These are phyloP conservation scores for Annulohypoxylon stygium DNA, from an alignment of 495 filamentous ascomycete species.

Conservation along the genomic window DNA sequence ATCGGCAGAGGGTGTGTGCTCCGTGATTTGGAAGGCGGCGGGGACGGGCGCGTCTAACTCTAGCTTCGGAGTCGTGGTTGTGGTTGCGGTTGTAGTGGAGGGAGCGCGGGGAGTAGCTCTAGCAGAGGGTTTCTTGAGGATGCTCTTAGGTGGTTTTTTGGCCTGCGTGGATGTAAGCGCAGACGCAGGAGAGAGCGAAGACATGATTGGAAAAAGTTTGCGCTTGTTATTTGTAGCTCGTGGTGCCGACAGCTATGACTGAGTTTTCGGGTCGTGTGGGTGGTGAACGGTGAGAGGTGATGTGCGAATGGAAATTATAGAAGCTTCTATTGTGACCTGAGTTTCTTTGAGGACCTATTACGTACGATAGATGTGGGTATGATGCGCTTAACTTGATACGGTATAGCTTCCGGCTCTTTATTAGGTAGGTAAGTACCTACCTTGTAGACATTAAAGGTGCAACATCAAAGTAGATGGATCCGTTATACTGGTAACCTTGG, in stretches of 20 bases:
- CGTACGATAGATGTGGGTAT: neutral
- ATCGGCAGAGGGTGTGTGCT: slow-evolving; percentile 29
- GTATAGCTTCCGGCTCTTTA: neutral
- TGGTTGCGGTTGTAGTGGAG: slow-evolving; percentile 39
- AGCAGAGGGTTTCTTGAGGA: slow-evolving; percentile 66
- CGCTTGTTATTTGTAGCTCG: neutral
- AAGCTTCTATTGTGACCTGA: neutral
- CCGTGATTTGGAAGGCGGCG: slow-evolving; percentile 40
- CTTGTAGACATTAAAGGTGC: no score
- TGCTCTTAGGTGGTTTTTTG: slow-evolving; percentile 60
- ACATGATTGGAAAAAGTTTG: slow-evolving; percentile 18
- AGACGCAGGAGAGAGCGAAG: slow-evolving; percentile 21
- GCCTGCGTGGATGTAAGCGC: slow-evolving; percentile 16
- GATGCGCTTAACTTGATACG: neutral
- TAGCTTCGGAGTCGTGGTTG: slow-evolving; percentile 50
- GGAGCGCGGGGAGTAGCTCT: slow-evolving; percentile 42
- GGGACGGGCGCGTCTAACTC: slow-evolving; percentile 45
- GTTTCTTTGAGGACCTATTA: neutral
- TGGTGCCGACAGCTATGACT: neutral
- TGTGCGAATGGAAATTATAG: neutral
- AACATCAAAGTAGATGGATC: no score
- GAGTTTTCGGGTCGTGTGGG: neutral
- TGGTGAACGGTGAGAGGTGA: neutral
- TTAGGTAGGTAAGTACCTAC: no score
- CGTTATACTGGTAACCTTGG: no score